Percentiles rank a stretch among this genome's conserved stretches.
These are phyloP conservation scores for Penicillium coffeae DNA, from an alignment of 495 filamentous ascomycete genomes.

Conservation along the genomic window DNA sequence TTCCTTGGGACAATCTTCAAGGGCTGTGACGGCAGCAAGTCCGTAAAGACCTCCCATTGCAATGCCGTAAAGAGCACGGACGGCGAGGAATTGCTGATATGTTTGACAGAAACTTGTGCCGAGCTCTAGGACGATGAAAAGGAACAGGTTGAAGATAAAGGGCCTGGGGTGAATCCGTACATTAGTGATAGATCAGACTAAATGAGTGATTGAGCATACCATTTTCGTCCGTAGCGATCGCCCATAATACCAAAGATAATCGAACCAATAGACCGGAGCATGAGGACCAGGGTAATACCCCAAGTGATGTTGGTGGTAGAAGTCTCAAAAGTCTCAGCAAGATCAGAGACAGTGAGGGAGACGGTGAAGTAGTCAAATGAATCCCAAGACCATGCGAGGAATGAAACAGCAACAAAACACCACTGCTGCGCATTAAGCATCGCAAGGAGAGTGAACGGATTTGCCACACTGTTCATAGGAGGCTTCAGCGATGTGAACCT, in stretches of 20 bases:
- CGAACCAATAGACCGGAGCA: conserved; percentile 72
- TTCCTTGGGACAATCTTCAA: conserved; percentile 72
- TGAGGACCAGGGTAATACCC: conserved; percentile 67
- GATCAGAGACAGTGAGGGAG: conserved; percentile 57
- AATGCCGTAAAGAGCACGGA: conserved; percentile 73
- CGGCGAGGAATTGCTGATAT: conserved; percentile 69
- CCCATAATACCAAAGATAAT: conserved; percentile 69
- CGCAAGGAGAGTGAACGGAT: neutral
- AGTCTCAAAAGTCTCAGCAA: conserved; percentile 58
- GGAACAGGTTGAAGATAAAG: conserved; percentile 70
- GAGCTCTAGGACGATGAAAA: conserved; percentile 74
- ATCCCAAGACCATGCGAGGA: conserved; percentile 69
- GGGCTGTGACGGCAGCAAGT: conserved; percentile 76
- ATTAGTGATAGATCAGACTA: neutral
- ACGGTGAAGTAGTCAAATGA: conserved; percentile 83
- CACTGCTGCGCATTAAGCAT: conserved; percentile 4
- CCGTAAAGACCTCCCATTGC: conserved; percentile 84
- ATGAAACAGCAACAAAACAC: conserved; percentile 36
- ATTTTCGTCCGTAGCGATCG: conserved; percentile 79
- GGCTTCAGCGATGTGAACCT: conserved; percentile 1
- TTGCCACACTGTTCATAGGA: neutral
- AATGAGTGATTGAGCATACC: conserved; percentile 29
- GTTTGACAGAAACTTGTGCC: conserved; percentile 71
- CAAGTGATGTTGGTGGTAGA: conserved; percentile 66
- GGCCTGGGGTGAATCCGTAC: conserved; percentile 29